Evolutionary conservation across 257 asterid species (phyloP), one percentile per base, ranked within the genome.

Genomic region (Solanum commersonii): DNA sequence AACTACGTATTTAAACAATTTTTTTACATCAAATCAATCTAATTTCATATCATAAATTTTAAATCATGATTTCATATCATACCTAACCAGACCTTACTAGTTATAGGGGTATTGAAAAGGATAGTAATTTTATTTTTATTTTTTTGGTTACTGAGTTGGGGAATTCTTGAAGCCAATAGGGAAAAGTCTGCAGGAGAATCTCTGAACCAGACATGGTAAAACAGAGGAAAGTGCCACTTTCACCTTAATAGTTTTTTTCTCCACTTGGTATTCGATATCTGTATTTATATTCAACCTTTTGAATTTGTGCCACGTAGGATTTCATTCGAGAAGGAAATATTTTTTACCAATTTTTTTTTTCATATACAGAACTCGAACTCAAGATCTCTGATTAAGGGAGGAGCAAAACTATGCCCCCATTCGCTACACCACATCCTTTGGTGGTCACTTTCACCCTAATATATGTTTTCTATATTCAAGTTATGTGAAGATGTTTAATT

Each of bases 191-290:
- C 90, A 71, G 67, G 90, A 88, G 91, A 91, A 91, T 93, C 94
- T 90, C 87, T 86, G 86, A 67, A 60, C 93, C 90, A 92, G 90
- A 93, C 92, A 91, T 90, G 89, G 94, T 88, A 92, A 93, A 68
- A 70, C 92, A 88, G 73, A 90, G 88, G 92, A 93, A 77, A 91
- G 49, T 88, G 88, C 49, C 87, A 83, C 33, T 37, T 77, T 40
- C 12, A 40, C 35, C 27, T 2, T 2, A 52, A 42, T 42, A 42
- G 14, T 42, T 44, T 44, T 44, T 52, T 52, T 52, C 23, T 13
- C 0, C 56, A 8, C 2, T 5, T 10, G 9, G 0, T 1, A 6
- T 16, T 52, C 1, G 23, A 52, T 52, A 52, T 52, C 3, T 52
- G 9, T 49, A 49, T 49, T 49, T 2, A 49, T 1, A 5, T 15